A percentile compares a stretch with the other conserved stretches of the same genome.
These are phyloP conservation scores for Trichosporon asahii DNA, from an alignment of 1,284 basidiomycete genomes.

Conservation along the genomic window DNA sequence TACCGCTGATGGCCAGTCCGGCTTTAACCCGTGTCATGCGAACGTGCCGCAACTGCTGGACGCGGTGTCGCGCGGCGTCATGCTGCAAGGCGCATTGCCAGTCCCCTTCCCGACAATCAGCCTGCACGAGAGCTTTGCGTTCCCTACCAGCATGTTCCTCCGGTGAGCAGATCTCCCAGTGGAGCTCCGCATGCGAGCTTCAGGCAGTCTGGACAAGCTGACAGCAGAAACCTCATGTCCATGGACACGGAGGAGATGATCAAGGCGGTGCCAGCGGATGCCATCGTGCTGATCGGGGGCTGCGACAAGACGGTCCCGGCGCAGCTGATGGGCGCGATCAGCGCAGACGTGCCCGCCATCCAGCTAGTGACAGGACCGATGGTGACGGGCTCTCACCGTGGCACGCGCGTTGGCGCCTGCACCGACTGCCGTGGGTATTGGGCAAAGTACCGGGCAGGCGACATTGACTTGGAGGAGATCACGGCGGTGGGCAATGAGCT, in stretches of 20 bases:
- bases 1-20: constrained; percentile 28
- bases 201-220: too few species aligned
- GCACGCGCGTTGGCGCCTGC: constrained; percentile 46
- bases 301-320: constrained; percentile 52
- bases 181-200: too few species aligned
- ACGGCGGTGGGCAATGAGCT: constrained; percentile 45
- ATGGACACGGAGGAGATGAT: constrained; percentile 52
- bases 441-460: constrained; percentile 43
- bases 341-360: constrained; percentile 44
- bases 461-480: constrained; percentile 48
- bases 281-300: constrained; percentile 47
- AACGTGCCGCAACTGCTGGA: constrained; percentile 43
- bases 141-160: constrained; percentile 49
- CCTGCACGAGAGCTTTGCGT: constrained; percentile 46
- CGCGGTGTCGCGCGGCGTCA: constrained; percentile 44
- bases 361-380: constrained; percentile 49
- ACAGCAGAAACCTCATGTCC: constrained; percentile 40
- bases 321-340: constrained; percentile 49
- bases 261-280: constrained; percentile 48
- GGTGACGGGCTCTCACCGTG: constrained; percentile 45
- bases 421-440: constrained; percentile 49
- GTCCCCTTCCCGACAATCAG: constrained; percentile 48
- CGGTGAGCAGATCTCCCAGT: too few species aligned
- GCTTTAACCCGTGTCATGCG: constrained; percentile 49
- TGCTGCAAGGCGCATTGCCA: constrained; percentile 44